Evolutionary conservation across 2,329 filamentous ascomycete species (phyloP).

Genomic region (Diplocarpon mali): DNA sequence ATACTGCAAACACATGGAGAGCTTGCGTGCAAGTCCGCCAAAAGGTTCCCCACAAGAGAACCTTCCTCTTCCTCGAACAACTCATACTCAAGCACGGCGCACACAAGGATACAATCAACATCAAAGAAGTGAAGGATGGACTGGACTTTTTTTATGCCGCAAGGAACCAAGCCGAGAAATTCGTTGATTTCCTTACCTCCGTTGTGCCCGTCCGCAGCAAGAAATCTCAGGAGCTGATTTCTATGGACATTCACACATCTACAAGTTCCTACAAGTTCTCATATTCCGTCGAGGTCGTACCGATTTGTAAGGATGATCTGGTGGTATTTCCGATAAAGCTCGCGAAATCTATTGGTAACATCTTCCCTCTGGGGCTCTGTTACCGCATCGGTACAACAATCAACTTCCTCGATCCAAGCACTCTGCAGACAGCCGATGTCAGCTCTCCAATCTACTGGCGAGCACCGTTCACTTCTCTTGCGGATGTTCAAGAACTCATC

Average conservation of each 20-base stretch:
- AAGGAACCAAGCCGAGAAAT: constrained; percentile 83
- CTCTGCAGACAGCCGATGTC: constrained; percentile 82
- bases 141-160: constrained; percentile 92
- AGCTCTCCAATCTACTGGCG: constrained; percentile 82
- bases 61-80: constrained; percentile 76
- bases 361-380: constrained; percentile 76
- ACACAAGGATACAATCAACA: constrained; percentile 90
- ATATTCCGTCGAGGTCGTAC: constrained; percentile 79
- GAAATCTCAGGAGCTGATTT: constrained; percentile 88
- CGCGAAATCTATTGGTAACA: constrained; percentile 80
- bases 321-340: constrained; percentile 87
- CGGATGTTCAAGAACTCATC: constrained; percentile 73
- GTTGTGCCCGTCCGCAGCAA: constrained; percentile 70
- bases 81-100: constrained; percentile 90
- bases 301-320: constrained; percentile 94
- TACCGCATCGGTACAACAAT: constrained; percentile 80
- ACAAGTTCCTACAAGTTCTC: constrained; percentile 92
- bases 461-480: constrained; percentile 70
- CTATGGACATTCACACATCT: constrained; percentile 81
- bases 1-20: constrained; percentile 91
- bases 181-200: constrained; percentile 80
- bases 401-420: constrained; percentile 81
- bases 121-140: constrained; percentile 92
- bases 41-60: constrained; percentile 91
- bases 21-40: constrained; percentile 91